Evolutionary conservation across 208 protist genomes (phyloP), one percentile per base, ranked within the genome.

Genomic region (Crithidia fasciculata): DNA sequence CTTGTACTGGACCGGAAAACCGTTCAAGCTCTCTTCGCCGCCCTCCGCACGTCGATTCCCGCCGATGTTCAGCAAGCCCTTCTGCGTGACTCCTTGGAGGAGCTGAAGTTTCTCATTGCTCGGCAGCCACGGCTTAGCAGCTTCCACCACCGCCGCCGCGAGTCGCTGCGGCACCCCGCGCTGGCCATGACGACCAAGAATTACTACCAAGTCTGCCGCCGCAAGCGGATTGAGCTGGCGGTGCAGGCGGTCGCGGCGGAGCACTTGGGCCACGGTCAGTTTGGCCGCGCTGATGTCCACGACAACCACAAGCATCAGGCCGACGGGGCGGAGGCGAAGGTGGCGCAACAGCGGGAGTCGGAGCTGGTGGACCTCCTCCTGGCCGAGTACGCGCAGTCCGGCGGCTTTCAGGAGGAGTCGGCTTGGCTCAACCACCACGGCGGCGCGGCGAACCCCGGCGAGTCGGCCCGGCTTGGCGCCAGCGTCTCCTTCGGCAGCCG

Each of bases 121-220:
- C 68, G 91, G 8, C 85, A 92, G 53, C 91, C 89, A 2, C 81
- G 91, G 7, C 57, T 96, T 5, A 86, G 86, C 57, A 71, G 72
- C 43, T 96, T 96, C 64, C 77, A 84, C 18, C 86, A 94, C 59
- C 87, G 91, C 28, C 79, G 67, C 8, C 80, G 80, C 4, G 80
- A 89, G 71, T 96, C 91, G 16, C 58, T 96, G 65, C 85, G 91
- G 4, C 91, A 96, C 66, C 91, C 91, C 7, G 89, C 91, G 0
- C 81, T 96, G 4, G 85, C 91, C 37, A 93, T 93, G 88, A 83
- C 89, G 16, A 85, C 87, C 9, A 86, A 89, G 59, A 82, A 78
- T 39, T 94, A 91, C 60, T 96, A 88, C 65, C 86, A 74, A 40
- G 44, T 63, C 5, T 76, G 70, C 41, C 78, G 81, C 10, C 79